phyloP scores from a whole-genome alignment of 495 filamentous ascomycete genomes.

The Chaetomium cochliodes region DNA sequence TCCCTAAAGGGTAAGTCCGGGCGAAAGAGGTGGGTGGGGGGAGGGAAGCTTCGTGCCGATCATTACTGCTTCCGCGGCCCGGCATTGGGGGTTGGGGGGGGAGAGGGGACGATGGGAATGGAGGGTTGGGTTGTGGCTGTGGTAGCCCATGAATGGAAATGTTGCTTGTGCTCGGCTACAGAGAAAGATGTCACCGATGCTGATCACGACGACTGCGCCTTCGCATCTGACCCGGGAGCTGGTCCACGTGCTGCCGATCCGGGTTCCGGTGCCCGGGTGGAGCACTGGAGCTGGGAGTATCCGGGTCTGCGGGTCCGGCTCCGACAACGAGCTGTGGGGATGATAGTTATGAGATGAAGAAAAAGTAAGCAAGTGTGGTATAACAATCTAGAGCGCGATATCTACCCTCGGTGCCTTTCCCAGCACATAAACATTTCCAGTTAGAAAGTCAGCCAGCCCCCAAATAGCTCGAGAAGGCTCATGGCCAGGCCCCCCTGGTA shows the following conservation, averaged over 20 bases:
- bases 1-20: constrained; percentile 5
- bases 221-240: too few relatives aligned
- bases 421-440: not conserved
- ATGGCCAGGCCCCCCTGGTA: too few relatives aligned
- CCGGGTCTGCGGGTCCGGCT: too few relatives aligned
- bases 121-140: too few relatives aligned
- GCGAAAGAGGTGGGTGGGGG: not conserved
- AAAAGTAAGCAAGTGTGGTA: not conserved
- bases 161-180: too few relatives aligned
- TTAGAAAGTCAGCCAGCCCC: not conserved
- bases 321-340: not conserved
- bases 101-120: too few relatives aligned
- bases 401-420: not conserved
- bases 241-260: too few relatives aligned
- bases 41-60: not conserved
- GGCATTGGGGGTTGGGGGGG: not conserved
- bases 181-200: too few relatives aligned
- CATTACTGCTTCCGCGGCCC: not conserved
- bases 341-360: not conserved
- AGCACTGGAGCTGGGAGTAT: too few relatives aligned
- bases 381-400: not conserved
- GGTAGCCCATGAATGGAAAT: too few relatives aligned
- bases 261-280: too few relatives aligned
- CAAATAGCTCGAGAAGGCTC: not conserved
- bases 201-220: too few relatives aligned